Conservation (phyloP, 2,329 filamentous ascomycete species). For the Juglanconis oblonga region DNA sequence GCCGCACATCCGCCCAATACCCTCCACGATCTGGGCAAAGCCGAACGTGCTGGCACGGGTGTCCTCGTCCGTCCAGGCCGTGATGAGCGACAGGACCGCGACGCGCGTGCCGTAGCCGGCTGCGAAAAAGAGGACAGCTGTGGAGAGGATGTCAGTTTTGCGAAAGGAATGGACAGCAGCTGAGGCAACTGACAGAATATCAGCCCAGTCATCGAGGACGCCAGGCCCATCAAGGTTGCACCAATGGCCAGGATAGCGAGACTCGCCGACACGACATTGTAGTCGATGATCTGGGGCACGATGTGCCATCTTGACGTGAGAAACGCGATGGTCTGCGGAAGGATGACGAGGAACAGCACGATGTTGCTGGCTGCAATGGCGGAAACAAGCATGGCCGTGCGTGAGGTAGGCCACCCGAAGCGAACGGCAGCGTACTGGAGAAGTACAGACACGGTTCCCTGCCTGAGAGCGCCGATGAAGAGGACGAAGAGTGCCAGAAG, state of each 20-base stretch:
- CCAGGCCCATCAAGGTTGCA: constrained; percentile 11
- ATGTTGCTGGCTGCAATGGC: constrained; percentile 17
- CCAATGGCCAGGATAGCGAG: constrained; percentile 11
- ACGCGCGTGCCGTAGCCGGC: constrained; percentile 16
- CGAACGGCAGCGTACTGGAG: constrained; percentile 18
- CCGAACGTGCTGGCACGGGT: constrained; percentile 17
- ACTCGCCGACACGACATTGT: constrained; percentile 15
- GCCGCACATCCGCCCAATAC: constrained; percentile 14
- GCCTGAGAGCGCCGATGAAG: constrained; percentile 15
- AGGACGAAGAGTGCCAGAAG: constrained; percentile 17
- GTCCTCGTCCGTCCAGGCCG: constrained; percentile 16
- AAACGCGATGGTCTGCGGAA: constrained; percentile 13
- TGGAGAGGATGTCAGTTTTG: background rate
- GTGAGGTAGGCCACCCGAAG: constrained; percentile 16
- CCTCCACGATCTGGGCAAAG: constrained; percentile 15
- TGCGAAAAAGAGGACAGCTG: constrained; percentile 16
- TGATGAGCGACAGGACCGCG: constrained; percentile 16
- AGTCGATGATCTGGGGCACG: constrained; percentile 15
- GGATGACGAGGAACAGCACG: constrained; percentile 16
- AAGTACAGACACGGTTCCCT: constrained; percentile 14
- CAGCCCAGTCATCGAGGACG: constrained; percentile 15
- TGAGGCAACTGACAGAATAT: constrained; percentile 3
- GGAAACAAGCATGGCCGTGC: constrained; percentile 18
- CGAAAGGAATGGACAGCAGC: too few relatives aligned
- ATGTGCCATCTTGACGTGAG: constrained; percentile 15